Evolutionary conservation across 441 rosid species (phyloP), one percentile per base, ranked within the genome.

Genomic region (Omphalea diandra): DNA sequence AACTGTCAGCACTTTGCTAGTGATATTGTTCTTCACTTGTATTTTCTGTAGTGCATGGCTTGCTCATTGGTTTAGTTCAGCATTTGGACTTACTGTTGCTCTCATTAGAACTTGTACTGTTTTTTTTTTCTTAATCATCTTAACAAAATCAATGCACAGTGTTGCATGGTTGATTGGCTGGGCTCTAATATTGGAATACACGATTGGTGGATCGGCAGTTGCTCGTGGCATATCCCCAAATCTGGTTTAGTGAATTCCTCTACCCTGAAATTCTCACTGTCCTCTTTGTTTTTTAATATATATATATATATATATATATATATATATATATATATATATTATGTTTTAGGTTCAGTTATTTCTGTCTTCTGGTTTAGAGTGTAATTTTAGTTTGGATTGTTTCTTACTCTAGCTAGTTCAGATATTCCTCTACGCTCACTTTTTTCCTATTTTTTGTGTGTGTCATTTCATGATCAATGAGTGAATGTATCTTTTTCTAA

Each of bases 211-310:
- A 24, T 80, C 99, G 7, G 94, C 98, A 11, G 97, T 95, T 78
- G 99, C 98, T 71, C 97, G 99, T 35, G 99, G 99, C 81, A 89
- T 93, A 67, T 89, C 99, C 18, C 99, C 99, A 11, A 94, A 92
- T 86, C 87, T 94, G 90, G 99, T 94, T 14, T 55, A 76, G 69
- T 78, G 73, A 74, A 26, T 71, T 76, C 67, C 57, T 56, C 22
- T 8, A 27, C 49, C 47, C 22, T 54, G 3, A 70, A 20, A 24
- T 52, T 50, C 24, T 68, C 32, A 36, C 20, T 46, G 49, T 29
- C 49, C 65, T 50, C 15, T 63, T 15, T 24, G 11, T 40, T 40
- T 65, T 36, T 14, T 29, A 20, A 26, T 22, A 8, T 29, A n/a
- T n/a, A n/a, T n/a, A n/a, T n/a, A n/a, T n/a, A n/a, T n/a, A n/a